phyloP scores from a whole-genome alignment of 768 basidiomycete genomes.

The Hirschioporus abietinus region DNA sequence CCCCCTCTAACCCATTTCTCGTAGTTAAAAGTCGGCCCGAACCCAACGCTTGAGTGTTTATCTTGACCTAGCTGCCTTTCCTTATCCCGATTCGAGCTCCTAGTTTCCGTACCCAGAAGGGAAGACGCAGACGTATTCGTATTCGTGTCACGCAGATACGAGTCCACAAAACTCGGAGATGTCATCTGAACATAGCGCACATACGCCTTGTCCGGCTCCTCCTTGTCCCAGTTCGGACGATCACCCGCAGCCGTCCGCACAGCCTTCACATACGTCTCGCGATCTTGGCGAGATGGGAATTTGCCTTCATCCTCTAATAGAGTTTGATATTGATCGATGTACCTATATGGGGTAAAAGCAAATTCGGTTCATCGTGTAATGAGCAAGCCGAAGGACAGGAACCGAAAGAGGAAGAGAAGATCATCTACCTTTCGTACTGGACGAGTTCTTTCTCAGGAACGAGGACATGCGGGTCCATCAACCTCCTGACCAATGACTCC shows the following conservation, averaged over 20 bases:
- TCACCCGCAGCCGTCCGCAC: constrained; percentile 43
- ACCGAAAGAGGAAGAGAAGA: not conserved
- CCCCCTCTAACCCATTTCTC: constrained; percentile 33
- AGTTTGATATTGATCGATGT: constrained; percentile 70
- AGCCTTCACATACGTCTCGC: constrained; percentile 49
- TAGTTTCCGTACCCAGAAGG: constrained; percentile 22
- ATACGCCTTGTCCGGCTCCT: constrained; percentile 13
- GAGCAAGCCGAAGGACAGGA: not conserved
- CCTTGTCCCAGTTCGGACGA: constrained; percentile 6
- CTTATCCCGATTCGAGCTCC: constrained; percentile 26
- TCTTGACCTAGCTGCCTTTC: constrained; percentile 40
- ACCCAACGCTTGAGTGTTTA: constrained; percentile 29
- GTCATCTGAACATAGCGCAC: constrained; percentile 17
- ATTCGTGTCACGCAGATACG: constrained; percentile 17
- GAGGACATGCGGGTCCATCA: constrained; percentile 45
- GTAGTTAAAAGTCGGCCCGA: constrained; percentile 36
- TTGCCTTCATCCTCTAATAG: constrained; percentile 52
- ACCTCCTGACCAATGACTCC: constrained; percentile 48
- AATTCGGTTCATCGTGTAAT: constrained; percentile 6
- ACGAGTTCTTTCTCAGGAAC: constrained; percentile 60
- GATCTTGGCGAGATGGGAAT: constrained; percentile 50
- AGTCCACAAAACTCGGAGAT: constrained; percentile 13
- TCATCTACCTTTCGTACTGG: constrained; percentile 65
- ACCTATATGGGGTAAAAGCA: constrained; percentile 31
- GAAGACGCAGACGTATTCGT: constrained; percentile 20